A percentile compares a stretch with the other conserved stretches of the same genome.
These are phyloP conservation scores for Mrakia frigida DNA, from an alignment of 768 basidiomycete genomes.

Conservation along the genomic window DNA sequence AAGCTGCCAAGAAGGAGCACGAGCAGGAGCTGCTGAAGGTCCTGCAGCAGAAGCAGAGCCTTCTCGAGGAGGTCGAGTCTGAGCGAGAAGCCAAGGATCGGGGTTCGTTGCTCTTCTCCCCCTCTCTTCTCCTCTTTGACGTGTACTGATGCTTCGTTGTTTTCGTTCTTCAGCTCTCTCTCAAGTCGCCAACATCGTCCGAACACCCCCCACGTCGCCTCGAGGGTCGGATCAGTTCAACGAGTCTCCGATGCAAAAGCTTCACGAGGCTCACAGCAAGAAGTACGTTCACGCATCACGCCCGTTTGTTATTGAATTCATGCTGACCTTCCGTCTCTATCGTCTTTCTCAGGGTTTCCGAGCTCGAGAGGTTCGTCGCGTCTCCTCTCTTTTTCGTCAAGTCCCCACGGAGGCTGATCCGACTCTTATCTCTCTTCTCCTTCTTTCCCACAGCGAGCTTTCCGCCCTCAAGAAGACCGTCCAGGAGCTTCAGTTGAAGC, in stretches of 20 bases:
- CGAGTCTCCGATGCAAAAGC: conserved; percentile 18
- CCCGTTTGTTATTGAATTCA: neutral
- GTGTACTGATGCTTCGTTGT: neutral
- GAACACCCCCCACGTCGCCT: conserved; percentile 21
- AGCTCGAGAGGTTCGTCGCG: conserved; percentile 24
- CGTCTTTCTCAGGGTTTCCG: conserved; percentile 7
- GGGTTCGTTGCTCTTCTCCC: conserved; percentile 1
- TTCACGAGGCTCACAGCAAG: conserved; percentile 27
- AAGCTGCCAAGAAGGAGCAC: conserved; percentile 8
- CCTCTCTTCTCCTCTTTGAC: neutral
- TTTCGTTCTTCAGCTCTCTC: conserved; percentile 3
- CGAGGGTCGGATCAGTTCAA: neutral
- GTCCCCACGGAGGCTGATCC: neutral
- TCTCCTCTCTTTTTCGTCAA: neutral
- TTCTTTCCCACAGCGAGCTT: conserved; percentile 10
- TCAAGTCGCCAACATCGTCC: neutral
- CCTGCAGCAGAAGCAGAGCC: neutral
- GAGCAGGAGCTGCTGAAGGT: neutral
- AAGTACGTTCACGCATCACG: neutral
- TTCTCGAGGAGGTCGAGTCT: conserved; percentile 16
- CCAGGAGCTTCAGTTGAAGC: neutral
- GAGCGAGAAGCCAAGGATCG: conserved; percentile 25
- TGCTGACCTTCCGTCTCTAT: neutral
- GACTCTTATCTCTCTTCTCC: neutral
- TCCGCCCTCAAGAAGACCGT: neutral